These are phyloP conservation scores for Termitomyces sp. DNA, from an alignment of 768 basidiomycete species.

Conservation along the genomic window DNA sequence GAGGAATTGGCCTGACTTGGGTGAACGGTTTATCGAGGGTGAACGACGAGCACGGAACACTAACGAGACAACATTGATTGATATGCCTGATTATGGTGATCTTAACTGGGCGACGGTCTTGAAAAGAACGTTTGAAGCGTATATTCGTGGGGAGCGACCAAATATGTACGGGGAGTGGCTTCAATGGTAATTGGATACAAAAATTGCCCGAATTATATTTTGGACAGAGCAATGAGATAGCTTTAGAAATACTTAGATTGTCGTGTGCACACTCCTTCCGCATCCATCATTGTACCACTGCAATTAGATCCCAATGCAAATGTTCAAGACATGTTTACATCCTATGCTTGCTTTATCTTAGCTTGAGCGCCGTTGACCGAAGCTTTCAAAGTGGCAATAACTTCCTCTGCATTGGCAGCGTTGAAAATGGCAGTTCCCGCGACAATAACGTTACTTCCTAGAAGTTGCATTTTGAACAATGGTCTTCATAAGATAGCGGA, in stretches of 20 bases:
- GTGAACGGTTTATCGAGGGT: conserved; percentile 67
- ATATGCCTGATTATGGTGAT: conserved; percentile 68
- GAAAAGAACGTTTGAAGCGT: conserved; percentile 93
- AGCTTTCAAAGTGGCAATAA: conserved; percentile 69
- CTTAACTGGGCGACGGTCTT: conserved; percentile 91
- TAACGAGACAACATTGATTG: conserved; percentile 28
- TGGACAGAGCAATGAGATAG: neutral
- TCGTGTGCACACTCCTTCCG: neutral
- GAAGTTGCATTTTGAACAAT: neutral
- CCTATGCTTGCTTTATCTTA: conserved; percentile 22
- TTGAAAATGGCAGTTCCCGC: conserved; percentile 95
- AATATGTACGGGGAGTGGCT: conserved; percentile 94
- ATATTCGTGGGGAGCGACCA: conserved; percentile 83
- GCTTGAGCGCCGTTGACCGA: conserved; percentile 66
- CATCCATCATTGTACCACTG: neutral
- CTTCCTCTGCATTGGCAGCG: conserved; percentile 69
- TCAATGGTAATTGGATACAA: conserved; percentile 33
- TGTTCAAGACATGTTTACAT: neutral
- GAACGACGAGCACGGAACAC: conserved; percentile 60
- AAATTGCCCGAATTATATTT: neutral
- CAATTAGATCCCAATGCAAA: neutral
- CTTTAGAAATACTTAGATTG: conserved; percentile 1
- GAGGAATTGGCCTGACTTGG: conserved; percentile 96
- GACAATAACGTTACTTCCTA: conserved; percentile 97
- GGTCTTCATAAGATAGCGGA: neutral